These are phyloP conservation scores for Tricladium varicosporioides DNA, from an alignment of 2,329 filamentous ascomycete species.

Conservation along the genomic window DNA sequence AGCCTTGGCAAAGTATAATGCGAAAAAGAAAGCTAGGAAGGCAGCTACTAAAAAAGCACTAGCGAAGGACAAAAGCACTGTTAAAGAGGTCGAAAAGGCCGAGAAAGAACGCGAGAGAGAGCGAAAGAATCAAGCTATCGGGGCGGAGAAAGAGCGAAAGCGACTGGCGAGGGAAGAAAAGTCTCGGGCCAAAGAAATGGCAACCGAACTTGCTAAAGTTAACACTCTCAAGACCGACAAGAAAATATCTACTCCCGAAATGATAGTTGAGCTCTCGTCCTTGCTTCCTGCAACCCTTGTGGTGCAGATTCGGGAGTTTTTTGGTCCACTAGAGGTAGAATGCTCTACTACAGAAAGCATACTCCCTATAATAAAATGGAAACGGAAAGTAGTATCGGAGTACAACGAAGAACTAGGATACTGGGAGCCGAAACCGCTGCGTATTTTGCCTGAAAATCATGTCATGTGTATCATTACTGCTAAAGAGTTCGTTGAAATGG, in stretches of 20 bases:
- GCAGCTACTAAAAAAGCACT: not conserved
- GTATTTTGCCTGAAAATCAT: conserved; percentile 47
- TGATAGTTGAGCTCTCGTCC: conserved; percentile 70
- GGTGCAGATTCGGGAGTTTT: conserved; percentile 48
- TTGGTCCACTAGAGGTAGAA: conserved; percentile 50
- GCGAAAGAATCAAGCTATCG: conserved; percentile 21
- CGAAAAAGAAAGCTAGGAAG: conserved; percentile 1
- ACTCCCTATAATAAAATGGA: conserved; percentile 51
- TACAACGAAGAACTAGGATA: conserved; percentile 46
- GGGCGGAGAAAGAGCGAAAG: conserved; percentile 49
- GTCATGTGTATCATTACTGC: conserved; percentile 58
- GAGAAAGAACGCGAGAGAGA: conserved; percentile 14
- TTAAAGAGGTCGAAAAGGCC: conserved; percentile 7
- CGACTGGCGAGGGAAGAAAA: conserved; percentile 61
- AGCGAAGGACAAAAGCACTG: not conserved
- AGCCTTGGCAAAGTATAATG: conserved; percentile 14
- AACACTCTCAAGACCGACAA: conserved; percentile 74
- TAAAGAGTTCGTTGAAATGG: conserved; percentile 63
- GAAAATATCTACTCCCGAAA: conserved; percentile 70
- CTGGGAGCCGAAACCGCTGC: conserved; percentile 47
- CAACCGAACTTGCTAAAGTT: conserved; percentile 66
- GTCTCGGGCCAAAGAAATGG: conserved; percentile 59
- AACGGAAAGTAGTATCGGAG: conserved; percentile 47
- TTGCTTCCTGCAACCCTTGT: conserved; percentile 48
- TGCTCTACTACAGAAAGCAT: conserved; percentile 44